phyloP scores from a whole-genome alignment of 2,329 filamentous ascomycete species.

The Ophiocordyceps unilateralis region DNA sequence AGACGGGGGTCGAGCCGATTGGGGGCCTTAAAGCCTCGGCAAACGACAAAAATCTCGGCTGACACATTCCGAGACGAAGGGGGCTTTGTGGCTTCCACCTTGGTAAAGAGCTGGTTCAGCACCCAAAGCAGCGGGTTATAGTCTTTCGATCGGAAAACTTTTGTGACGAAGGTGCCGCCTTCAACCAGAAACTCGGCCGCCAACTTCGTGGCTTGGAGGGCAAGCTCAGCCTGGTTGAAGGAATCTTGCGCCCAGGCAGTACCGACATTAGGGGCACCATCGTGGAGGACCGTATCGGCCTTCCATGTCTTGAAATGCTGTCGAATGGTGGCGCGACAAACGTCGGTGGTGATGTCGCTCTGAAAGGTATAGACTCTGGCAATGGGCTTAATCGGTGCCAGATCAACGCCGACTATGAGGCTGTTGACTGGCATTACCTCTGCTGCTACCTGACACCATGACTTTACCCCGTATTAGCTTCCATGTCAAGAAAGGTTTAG shows the following conservation, averaged over 20 bases:
- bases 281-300: conserved; percentile 86
- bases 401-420: conserved; percentile 86
- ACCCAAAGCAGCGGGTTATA: conserved; percentile 95
- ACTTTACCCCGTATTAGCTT: conserved; percentile 26
- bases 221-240: conserved; percentile 90
- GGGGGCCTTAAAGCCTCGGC: conserved; percentile 84
- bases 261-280: conserved; percentile 95
- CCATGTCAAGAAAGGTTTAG: not conserved
- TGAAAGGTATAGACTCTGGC: conserved; percentile 90
- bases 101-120: conserved; percentile 87
- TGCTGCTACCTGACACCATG: conserved; percentile 91
- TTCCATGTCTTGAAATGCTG: conserved; percentile 92
- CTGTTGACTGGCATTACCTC: conserved; percentile 85
- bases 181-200: conserved; percentile 84
- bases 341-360: conserved; percentile 94
- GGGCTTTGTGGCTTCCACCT: conserved; percentile 94
- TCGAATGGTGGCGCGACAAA: conserved; percentile 79
- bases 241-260: conserved; percentile 97
- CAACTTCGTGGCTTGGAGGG: conserved; percentile 76
- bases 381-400: conserved; percentile 89
- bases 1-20: conserved; percentile 88
- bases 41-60: conserved; percentile 97
- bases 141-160: conserved; percentile 93
- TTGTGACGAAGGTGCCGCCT: conserved; percentile 88
- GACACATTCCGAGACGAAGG: conserved; percentile 92